Conservation (phyloP, 2,329 filamentous ascomycete genomes). For the Ceratocystiopsis sp. region DNA sequence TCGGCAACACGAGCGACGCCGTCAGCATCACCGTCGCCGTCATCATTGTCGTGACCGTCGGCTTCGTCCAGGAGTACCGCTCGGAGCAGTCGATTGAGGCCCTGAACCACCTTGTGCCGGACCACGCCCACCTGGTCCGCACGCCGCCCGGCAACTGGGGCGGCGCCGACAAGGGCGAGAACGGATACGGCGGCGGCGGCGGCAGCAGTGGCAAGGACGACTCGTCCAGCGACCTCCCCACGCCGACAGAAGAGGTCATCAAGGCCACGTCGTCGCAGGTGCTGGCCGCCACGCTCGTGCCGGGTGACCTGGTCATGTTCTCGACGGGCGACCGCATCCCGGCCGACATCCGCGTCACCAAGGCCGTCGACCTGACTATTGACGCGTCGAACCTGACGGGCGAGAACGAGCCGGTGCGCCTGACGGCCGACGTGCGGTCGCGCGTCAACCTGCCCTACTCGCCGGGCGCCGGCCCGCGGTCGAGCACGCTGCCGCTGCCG, state of each 20-base stretch:
- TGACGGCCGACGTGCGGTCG: constrained; percentile 45
- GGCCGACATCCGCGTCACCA: constrained; percentile 86
- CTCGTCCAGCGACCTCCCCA: constrained; percentile 27
- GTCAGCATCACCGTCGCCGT: constrained; percentile 91
- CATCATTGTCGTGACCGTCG: constrained; percentile 89
- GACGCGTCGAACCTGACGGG: constrained; percentile 95
- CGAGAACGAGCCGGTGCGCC: constrained; percentile 82
- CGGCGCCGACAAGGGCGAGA: constrained; percentile 14
- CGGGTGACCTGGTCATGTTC: constrained; percentile 84
- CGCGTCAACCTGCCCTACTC: constrained; percentile 10
- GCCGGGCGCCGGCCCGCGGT: constrained; percentile 4
- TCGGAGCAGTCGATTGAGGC: constrained; percentile 97
- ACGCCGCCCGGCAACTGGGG: constrained; percentile 21
- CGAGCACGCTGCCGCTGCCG: constrained; percentile 14
- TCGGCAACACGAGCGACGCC: constrained; percentile 89
- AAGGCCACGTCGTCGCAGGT: constrained; percentile 69
- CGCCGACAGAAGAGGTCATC: constrained; percentile 43
- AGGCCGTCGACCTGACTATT: constrained; percentile 76
- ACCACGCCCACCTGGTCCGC: constrained; percentile 88
- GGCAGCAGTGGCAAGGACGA: constrained; percentile 27
- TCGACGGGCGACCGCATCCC: constrained; percentile 93
- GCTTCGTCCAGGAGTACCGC: constrained; percentile 92
- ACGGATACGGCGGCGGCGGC: constrained; percentile 12
- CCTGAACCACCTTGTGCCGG: constrained; percentile 80
- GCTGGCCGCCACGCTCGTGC: constrained; percentile 72